Conservation (phyloP, 75 land plant species). For the Sequoia sempervirens region DNA sequence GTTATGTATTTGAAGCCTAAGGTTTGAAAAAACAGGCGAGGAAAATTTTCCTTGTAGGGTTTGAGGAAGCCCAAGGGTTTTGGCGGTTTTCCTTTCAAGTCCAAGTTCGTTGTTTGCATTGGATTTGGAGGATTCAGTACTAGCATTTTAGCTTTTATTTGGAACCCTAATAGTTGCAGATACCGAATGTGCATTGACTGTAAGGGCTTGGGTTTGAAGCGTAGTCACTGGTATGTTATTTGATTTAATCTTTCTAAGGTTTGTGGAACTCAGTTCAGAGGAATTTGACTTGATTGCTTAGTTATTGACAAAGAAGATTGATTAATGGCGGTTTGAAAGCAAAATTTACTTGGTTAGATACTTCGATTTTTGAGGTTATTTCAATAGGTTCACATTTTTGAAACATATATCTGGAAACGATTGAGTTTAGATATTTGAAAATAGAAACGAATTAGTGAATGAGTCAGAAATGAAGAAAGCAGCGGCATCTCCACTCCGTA, state of each 20-base stretch:
- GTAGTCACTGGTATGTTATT: not conserved
- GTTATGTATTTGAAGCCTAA: not conserved
- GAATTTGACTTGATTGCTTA: not conserved
- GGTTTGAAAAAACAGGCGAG: not conserved
- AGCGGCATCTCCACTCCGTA: not conserved
- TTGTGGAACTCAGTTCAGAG: not conserved
- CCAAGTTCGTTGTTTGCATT: not conserved
- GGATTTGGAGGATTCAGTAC: not conserved
- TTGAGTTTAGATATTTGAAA: not conserved
- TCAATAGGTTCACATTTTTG: not conserved
- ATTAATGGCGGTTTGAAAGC: not conserved
- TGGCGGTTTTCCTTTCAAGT: not conserved
- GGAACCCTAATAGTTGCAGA: not conserved
- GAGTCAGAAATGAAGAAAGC: conserved; percentile 5
- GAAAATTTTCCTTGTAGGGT: not conserved
- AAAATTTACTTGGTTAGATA: not conserved
- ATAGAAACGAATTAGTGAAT: not conserved
- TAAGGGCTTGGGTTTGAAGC: not conserved
- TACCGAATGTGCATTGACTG: not conserved
- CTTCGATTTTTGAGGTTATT: not conserved
- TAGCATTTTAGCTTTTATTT: not conserved
- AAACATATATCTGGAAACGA: not conserved
- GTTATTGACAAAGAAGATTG: not conserved
- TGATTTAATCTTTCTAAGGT: not conserved
- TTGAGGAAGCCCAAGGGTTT: not conserved